Conservation (phyloP, 148 eudicot species). For the Dysphania ambrosioides region DNA sequence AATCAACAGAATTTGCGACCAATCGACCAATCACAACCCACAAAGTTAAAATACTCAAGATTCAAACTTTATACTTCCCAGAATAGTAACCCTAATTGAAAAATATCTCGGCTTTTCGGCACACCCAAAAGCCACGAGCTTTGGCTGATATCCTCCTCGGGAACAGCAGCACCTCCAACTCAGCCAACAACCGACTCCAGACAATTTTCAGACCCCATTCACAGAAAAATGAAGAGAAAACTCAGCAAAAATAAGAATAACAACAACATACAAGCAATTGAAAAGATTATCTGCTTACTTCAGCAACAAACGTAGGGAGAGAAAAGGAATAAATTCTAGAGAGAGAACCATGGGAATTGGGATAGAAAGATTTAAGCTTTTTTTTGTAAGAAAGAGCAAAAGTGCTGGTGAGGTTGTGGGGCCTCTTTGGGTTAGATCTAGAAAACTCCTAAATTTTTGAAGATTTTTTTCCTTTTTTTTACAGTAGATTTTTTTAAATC, state of each 20-base stretch:
- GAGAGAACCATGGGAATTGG: neutral
- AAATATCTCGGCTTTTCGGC: constrained; percentile 1
- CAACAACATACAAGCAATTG: neutral
- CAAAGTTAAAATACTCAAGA: neutral
- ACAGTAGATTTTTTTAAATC: neutral
- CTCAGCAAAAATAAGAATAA: no score
- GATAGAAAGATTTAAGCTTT: constrained; percentile 11
- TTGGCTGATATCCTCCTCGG: neutral
- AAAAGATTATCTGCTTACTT: neutral
- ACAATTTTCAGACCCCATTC: neutral
- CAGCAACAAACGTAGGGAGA: neutral
- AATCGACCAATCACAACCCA: no score
- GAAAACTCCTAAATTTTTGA: constrained; percentile 10
- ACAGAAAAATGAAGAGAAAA: neutral
- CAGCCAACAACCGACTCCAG: neutral
- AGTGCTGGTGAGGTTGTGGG: constrained; percentile 28
- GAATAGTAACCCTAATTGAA: neutral
- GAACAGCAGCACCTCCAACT: neutral
- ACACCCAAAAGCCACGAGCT: constrained; percentile 5
- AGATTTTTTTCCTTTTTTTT: no score
- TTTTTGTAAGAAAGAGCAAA: constrained; percentile 16
- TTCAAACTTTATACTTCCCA: neutral
- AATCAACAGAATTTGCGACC: neutral
- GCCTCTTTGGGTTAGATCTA: constrained; percentile 25
- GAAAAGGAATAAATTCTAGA: constrained; percentile 1